A percentile compares a stretch with the other conserved stretches of the same genome.
phyloP scores from a whole-genome alignment of 2,329 filamentous ascomycete species.

The Fusarium sp. region DNA sequence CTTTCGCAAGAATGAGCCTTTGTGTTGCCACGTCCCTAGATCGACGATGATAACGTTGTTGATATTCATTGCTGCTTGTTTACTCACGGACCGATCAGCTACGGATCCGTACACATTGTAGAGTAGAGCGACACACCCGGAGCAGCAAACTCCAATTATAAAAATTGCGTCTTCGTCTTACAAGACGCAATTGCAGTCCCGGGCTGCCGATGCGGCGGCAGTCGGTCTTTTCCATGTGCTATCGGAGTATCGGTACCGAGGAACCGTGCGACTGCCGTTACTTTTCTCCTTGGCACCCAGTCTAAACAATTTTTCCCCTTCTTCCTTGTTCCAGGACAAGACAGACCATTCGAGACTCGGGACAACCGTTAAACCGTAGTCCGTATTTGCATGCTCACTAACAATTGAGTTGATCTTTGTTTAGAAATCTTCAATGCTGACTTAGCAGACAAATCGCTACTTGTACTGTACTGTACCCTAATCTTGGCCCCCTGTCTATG shows the following conservation, averaged over 20 bases:
- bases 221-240: slow-evolving; percentile 16
- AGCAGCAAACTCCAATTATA: neutral
- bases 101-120: neutral
- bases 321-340: neutral
- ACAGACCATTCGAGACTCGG: neutral
- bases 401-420: neutral
- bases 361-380: slow-evolving; percentile 25
- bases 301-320: slow-evolving; percentile 14
- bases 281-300: neutral
- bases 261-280: slow-evolving; percentile 38
- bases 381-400: neutral
- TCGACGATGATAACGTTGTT: slow-evolving; percentile 6
- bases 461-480: neutral
- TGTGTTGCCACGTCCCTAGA: slow-evolving; percentile 25
- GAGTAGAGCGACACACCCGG: neutral
- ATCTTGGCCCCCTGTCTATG: neutral
- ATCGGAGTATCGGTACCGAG: slow-evolving; percentile 38
- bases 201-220: slow-evolving; percentile 34
- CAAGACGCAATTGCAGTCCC: slow-evolving; percentile 5
- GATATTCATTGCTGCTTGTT: neutral
- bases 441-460: slow-evolving; percentile 9
- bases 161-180: neutral
- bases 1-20: slow-evolving; percentile 30
- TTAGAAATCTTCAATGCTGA: slow-evolving; percentile 8
- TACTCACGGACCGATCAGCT: neutral